phyloP scores from a whole-genome alignment of 768 basidiomycete genomes.

The Crepidotus variabilis region DNA sequence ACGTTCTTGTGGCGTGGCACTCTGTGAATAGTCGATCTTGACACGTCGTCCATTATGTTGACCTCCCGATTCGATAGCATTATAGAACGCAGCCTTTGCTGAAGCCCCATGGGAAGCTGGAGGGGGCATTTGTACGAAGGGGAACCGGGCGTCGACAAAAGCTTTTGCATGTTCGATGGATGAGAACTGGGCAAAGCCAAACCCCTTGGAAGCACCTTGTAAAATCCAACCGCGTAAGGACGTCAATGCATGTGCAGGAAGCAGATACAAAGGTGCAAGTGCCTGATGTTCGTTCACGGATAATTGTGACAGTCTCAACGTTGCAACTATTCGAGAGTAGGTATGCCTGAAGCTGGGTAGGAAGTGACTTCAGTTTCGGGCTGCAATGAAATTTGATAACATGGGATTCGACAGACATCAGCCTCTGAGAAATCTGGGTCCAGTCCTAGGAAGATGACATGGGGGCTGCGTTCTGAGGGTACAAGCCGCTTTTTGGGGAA shows the following conservation, averaged over 20 bases:
- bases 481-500: slow-evolving; percentile 72
- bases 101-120: slow-evolving; percentile 85
- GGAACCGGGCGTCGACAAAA: slow-evolving; percentile 89
- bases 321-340: slow-evolving; percentile 68
- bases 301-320: slow-evolving; percentile 89
- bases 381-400: slow-evolving; percentile 25
- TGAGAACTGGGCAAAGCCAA: slow-evolving; percentile 95
- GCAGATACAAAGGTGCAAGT: slow-evolving; percentile 80
- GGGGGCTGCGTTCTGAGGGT: slow-evolving; percentile 83
- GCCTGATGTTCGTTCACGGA: slow-evolving; percentile 96
- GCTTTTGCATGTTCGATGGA: slow-evolving; percentile 82
- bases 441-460: slow-evolving; percentile 93
- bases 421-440: slow-evolving; percentile 91
- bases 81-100: slow-evolving; percentile 66
- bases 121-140: slow-evolving; percentile 90
- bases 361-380: slow-evolving; percentile 32
- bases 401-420: slow-evolving; percentile 67
- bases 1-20: slow-evolving; percentile 68
- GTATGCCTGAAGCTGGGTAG: slow-evolving; percentile 73
- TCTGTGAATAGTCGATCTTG: slow-evolving; percentile 95
- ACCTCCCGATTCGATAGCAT: slow-evolving; percentile 65
- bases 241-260: slow-evolving; percentile 69
- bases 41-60: slow-evolving; percentile 81
- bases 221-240: slow-evolving; percentile 62
- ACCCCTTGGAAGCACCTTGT: slow-evolving; percentile 91